Evolutionary conservation across 345 rosid genomes (phyloP).

Genomic region (Lepidium sativum): DNA sequence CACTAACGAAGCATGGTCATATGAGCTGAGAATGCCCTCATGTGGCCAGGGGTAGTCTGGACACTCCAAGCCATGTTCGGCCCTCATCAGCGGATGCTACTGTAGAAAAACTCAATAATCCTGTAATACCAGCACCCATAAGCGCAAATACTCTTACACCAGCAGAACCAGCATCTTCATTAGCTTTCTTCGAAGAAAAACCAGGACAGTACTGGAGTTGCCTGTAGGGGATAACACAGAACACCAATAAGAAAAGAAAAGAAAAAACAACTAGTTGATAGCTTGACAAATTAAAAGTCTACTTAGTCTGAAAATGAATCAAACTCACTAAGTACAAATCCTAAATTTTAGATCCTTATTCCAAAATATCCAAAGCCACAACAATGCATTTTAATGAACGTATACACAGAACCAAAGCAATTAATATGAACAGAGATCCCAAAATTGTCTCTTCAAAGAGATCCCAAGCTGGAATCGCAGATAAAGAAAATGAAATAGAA

Average conservation of each 20-base stretch:
- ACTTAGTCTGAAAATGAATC: not conserved
- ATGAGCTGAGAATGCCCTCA: constrained; percentile 82
- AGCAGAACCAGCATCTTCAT: constrained; percentile 46
- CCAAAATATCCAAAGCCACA: not conserved
- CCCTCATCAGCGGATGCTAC: constrained; percentile 90
- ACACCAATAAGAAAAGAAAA: not conserved
- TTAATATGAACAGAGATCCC: not conserved
- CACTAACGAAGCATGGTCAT: constrained; percentile 97
- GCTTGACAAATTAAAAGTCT: not conserved
- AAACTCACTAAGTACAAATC: no score
- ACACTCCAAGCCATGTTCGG: constrained; percentile 83
- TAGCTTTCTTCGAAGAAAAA: constrained; percentile 53
- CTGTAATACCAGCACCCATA: constrained; percentile 82
- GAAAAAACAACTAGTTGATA: not conserved
- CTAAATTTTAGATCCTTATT: no score
- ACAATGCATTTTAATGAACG: not conserved
- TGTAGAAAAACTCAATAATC: constrained; percentile 59
- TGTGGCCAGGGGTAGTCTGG: constrained; percentile 98
- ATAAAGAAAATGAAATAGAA: not conserved
- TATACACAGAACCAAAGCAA: not conserved
- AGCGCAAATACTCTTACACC: constrained; percentile 54
- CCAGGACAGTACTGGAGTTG: constrained; percentile 43
- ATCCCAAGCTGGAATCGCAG: not conserved
- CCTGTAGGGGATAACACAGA: constrained; percentile 28
- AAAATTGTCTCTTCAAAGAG: not conserved